These are phyloP conservation scores for Datura wrightii DNA, from an alignment of 257 asterid species.

Conservation along the genomic window DNA sequence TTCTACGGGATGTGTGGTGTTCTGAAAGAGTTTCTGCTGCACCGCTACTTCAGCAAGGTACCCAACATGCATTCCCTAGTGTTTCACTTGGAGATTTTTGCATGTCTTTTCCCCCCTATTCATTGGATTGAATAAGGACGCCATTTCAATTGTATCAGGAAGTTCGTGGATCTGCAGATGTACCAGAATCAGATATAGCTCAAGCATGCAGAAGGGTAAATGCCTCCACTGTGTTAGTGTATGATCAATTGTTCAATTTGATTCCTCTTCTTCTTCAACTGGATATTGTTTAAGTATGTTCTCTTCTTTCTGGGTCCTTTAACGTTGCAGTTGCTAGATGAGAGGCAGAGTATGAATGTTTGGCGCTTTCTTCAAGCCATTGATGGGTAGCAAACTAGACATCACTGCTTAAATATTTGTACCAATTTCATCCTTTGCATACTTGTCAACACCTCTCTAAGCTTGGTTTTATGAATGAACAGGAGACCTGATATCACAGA, in stretches of 20 bases:
- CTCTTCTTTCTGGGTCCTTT: slow-evolving; percentile 26
- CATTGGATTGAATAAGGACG: slow-evolving; percentile 19
- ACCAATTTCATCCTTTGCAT: slow-evolving; percentile 23
- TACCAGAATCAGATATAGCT: slow-evolving; percentile 86
- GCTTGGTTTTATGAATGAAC: slow-evolving; percentile 37
- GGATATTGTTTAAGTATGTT: not conserved
- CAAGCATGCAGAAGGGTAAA: slow-evolving; percentile 94
- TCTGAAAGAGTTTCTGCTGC: slow-evolving; percentile 76
- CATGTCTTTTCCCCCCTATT: not conserved
- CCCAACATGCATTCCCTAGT: slow-evolving; percentile 23
- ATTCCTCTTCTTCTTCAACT: slow-evolving; percentile 15
- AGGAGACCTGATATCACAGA: slow-evolving; percentile 82
- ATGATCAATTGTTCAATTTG: not conserved
- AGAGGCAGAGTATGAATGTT: slow-evolving; percentile 82
- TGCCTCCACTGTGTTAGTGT: slow-evolving; percentile 35
- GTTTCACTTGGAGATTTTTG: not conserved
- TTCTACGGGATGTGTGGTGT: slow-evolving; percentile 85
- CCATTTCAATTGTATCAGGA: slow-evolving; percentile 58
- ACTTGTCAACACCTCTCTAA: slow-evolving; percentile 27
- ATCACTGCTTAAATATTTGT: slow-evolving; percentile 17
- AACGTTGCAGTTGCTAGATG: slow-evolving; percentile 74
- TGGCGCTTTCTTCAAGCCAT: slow-evolving; percentile 84
- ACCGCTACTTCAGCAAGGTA: slow-evolving; percentile 93
- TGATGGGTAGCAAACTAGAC: slow-evolving; percentile 53
- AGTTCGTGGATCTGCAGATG: slow-evolving; percentile 71